Evolutionary conservation across 106 monocot genomes (phyloP), one percentile per base, ranked within the genome.

Genomic region (Chionographis japonica): DNA sequence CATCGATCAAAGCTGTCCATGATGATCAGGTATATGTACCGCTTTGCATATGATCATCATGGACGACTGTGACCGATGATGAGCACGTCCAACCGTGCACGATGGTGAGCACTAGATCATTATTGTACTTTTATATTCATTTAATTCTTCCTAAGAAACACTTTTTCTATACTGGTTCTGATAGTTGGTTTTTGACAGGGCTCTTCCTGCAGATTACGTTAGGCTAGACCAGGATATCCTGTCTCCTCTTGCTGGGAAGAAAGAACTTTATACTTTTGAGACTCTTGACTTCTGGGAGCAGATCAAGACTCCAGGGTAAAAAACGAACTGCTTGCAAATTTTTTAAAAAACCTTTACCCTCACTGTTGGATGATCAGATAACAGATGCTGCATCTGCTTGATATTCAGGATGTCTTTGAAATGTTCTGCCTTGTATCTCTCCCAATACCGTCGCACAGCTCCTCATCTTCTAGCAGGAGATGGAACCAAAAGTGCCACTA

Each of bases 241-340:
- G 71, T 97, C 97, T 36, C 97, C 97, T 62, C 92, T 92, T 72
- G 89, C 97, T 65, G 97, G 97, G 62, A 97, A 92, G 78, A 97
- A 87, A 65, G 69, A 78, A 69, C 77, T 97, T 6, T 97, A 92
- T 68, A 90, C 97, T 59, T 92, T 83, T 50, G 85, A 97, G 73
- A 97, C 97, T 51, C 74, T 73, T 39, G 97, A 89, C 58, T 97
- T 97, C 20, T 97, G 92, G 92, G 97, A 97, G 66, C 97, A 97
- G 67, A 97, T 97, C 37, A 97, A 97, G 65, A 92, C 97, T 46
- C 97, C 97, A 62, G 97, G 86, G 97, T 97, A 39, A 43, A 55
- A 55, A 73, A 37, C 3, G 8, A 40, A 72, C n/a, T 12, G 14
- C 56, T 17, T 10, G 9, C 36, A 2, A 14, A 18, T 42, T 3